A percentile compares a stretch with the other conserved stretches of the same genome.
Conservation (phyloP, 768 basidiomycete genomes). For the Chlorophyllum brunneum region DNA sequence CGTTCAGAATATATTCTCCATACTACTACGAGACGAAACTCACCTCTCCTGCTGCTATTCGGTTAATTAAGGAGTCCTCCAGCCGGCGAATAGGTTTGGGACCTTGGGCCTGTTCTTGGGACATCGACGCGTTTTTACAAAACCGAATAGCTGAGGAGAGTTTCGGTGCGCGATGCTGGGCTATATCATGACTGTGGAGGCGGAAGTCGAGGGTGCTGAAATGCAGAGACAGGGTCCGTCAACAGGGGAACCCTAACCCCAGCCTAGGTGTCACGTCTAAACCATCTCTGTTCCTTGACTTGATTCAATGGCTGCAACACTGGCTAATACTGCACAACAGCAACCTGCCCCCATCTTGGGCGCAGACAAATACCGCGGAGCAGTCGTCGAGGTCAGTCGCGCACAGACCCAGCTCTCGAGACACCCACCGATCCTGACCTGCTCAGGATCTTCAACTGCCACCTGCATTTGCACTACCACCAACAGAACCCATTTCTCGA, state of each 20-base stretch:
- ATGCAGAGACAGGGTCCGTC: neutral
- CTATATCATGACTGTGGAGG: slow-evolving; percentile 1
- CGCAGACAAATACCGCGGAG: slow-evolving; percentile 72
- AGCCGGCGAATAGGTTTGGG: slow-evolving; percentile 63
- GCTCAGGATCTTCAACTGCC: slow-evolving; percentile 73
- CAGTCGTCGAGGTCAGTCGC: slow-evolving; percentile 79
- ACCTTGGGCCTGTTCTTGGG: neutral
- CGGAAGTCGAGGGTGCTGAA: neutral
- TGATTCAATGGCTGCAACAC: slow-evolving; percentile 17
- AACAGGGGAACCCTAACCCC: slow-evolving; percentile 9
- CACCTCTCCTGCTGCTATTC: slow-evolving; percentile 83
- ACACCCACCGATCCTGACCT: neutral
- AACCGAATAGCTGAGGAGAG: neutral
- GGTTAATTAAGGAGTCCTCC: slow-evolving; percentile 81
- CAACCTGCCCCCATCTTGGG: slow-evolving; percentile 11
- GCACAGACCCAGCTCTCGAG: neutral
- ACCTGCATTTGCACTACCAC: slow-evolving; percentile 81
- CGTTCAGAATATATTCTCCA: slow-evolving; percentile 2
- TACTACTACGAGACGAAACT: slow-evolving; percentile 7
- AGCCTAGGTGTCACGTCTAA: neutral
- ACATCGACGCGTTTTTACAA: neutral
- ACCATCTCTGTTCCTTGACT: slow-evolving; percentile 9
- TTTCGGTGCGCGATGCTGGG: too few species aligned
- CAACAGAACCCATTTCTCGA: slow-evolving; percentile 62
- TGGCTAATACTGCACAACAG: slow-evolving; percentile 15